Conservation (phyloP, 768 basidiomycete species). For the Lactifluus piperatus region DNA sequence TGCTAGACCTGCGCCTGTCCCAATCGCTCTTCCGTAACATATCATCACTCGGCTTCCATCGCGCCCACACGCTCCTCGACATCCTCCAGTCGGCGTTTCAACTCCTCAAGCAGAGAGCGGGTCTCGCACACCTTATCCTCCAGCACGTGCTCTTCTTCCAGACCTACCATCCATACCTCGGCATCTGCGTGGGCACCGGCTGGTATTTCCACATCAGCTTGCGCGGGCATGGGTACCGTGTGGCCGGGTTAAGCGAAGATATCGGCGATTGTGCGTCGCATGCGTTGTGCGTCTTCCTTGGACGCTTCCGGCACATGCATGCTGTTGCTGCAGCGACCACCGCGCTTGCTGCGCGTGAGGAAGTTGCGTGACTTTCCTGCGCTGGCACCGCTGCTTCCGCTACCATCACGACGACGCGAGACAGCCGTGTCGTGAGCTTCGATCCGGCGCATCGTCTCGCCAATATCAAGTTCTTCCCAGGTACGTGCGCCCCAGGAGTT, state of each 20-base stretch:
- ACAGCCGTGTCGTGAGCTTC: constrained; percentile 14
- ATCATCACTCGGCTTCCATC: no score
- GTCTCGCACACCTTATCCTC: constrained; percentile 22
- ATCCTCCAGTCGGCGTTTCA: constrained; percentile 24
- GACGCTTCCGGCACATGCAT: neutral
- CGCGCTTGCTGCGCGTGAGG: neutral
- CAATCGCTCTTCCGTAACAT: no score
- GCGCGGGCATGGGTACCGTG: neutral
- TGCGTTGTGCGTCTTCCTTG: constrained; percentile 17
- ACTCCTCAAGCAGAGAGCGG: constrained; percentile 24
- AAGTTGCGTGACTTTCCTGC: neutral
- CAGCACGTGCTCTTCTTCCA: constrained; percentile 21
- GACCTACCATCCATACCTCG: no score
- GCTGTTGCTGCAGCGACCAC: neutral
- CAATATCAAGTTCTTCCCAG: constrained; percentile 31
- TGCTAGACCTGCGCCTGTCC: no score
- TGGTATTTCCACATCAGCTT: neutral
- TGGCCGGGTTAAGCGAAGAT: constrained; percentile 21
- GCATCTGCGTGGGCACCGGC: neutral
- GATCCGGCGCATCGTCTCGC: constrained; percentile 29
- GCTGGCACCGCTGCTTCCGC: constrained; percentile 11
- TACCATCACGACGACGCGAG: constrained; percentile 7
- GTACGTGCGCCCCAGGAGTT: constrained; percentile 30
- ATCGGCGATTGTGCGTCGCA: constrained; percentile 26
- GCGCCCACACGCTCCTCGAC: constrained; percentile 27